Conservation (phyloP, 805 yeast genomes). For the Spathaspora girioi region DNA sequence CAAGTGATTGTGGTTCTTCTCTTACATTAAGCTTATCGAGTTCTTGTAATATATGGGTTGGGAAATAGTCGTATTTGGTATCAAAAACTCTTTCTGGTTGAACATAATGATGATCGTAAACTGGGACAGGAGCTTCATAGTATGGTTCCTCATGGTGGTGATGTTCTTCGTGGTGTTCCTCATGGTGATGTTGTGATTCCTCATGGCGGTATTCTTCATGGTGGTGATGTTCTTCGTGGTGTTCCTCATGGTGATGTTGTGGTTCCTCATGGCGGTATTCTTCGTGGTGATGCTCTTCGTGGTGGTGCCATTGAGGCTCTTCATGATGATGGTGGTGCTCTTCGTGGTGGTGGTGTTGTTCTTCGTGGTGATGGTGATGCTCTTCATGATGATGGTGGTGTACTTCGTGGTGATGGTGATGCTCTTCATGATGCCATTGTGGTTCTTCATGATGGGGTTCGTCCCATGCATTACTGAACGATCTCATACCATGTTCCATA, state of each 20-base stretch:
- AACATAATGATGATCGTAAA: constrained; percentile 12
- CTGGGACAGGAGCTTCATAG: background rate
- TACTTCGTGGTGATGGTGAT: background rate
- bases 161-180: background rate
- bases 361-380: background rate
- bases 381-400: too few relatives aligned
- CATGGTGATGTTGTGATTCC: background rate
- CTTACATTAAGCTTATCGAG: constrained; percentile 5
- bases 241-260: background rate
- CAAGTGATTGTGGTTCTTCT: background rate
- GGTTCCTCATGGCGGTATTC: background rate
- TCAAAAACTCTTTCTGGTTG: constrained; percentile 31
- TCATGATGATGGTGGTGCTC: background rate
- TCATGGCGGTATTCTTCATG: background rate
- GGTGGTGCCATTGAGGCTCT: background rate
- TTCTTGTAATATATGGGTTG: constrained; percentile 20
- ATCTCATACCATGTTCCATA: constrained; percentile 13
- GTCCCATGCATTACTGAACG: constrained; percentile 28
- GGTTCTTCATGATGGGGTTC: constrained; percentile 3
- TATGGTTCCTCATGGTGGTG: background rate
- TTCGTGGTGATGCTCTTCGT: background rate
- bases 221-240: background rate
- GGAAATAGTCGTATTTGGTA: constrained; percentile 23
- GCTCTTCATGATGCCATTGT: background rate
- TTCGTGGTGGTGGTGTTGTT: background rate